Evolutionary conservation across 2,329 filamentous ascomycete genomes (phyloP).

Genomic region (Coniochaeta sp.): DNA sequence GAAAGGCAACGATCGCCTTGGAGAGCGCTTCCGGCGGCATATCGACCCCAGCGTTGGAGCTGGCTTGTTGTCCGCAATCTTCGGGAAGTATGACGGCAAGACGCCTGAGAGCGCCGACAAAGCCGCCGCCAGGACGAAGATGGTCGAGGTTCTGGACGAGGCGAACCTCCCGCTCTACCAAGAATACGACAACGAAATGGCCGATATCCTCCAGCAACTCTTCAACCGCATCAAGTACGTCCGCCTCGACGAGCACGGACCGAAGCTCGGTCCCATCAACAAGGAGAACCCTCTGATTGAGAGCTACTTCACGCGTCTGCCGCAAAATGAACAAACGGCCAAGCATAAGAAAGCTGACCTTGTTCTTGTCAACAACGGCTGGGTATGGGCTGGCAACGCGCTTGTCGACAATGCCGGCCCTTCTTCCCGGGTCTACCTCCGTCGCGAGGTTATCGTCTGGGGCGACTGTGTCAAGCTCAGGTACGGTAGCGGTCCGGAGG

Average conservation of each 20-base stretch:
- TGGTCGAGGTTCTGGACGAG: conserved; percentile 65
- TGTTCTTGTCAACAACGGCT: conserved; percentile 89
- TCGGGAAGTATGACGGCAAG: conserved; percentile 59
- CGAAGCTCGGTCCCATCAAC: conserved; percentile 75
- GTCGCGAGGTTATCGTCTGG: conserved; percentile 95
- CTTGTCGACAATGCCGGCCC: conserved; percentile 90
- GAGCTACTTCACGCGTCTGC: conserved; percentile 87
- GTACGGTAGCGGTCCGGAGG: conserved; percentile 72
- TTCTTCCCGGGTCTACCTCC: conserved; percentile 85
- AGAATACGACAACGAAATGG: conserved; percentile 81
- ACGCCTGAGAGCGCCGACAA: conserved; percentile 38
- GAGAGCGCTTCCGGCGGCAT: conserved; percentile 68
- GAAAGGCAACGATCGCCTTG: conserved; percentile 63
- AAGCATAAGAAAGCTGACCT: conserved; percentile 71
- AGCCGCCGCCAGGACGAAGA: conserved; percentile 44
- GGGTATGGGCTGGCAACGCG: conserved; percentile 97
- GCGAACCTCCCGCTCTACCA: conserved; percentile 84
- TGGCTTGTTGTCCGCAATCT: conserved; percentile 58
- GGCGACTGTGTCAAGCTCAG: conserved; percentile 96
- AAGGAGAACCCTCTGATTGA: conserved; percentile 78
- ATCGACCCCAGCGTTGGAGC: conserved; percentile 66
- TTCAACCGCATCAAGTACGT: conserved; percentile 95
- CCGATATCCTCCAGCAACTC: conserved; percentile 80
- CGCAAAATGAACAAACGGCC: conserved; percentile 68
- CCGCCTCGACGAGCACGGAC: conserved; percentile 85